A percentile compares a stretch with the other conserved stretches of the same genome.
These are phyloP conservation scores for Tricholoma furcatifolium DNA, from an alignment of 768 basidiomycete genomes.

Conservation along the genomic window DNA sequence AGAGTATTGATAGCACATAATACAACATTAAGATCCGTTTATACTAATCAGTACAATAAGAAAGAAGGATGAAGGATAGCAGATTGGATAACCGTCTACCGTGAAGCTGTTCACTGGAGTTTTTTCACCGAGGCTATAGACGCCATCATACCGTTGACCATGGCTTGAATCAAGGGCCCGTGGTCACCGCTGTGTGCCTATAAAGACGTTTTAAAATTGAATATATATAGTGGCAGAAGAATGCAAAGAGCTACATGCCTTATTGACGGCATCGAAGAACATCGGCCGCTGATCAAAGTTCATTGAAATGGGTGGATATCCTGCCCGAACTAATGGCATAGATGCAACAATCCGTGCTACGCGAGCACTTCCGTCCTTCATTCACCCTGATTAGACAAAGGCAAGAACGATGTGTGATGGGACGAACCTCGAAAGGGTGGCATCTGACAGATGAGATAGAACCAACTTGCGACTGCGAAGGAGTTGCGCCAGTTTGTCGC, in stretches of 20 bases:
- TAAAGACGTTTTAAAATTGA: neutral
- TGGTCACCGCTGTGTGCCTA: neutral
- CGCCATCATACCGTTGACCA: neutral
- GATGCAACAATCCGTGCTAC: constrained; percentile 28
- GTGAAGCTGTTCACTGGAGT: too few relatives aligned
- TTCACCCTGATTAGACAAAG: neutral
- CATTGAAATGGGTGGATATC: constrained; percentile 31
- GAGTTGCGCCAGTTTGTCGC: constrained; percentile 25
- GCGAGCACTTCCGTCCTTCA: constrained; percentile 32
- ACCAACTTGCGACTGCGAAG: constrained; percentile 30
- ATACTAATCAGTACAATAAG: too few relatives aligned
- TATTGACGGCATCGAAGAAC: constrained; percentile 23
- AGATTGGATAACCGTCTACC: too few relatives aligned
- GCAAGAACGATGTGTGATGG: neutral
- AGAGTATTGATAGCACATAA: too few relatives aligned
- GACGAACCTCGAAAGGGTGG: constrained; percentile 30
- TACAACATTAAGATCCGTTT: too few relatives aligned
- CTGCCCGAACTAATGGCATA: constrained; percentile 26
- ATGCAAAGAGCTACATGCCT: constrained; percentile 11
- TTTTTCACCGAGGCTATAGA: neutral
- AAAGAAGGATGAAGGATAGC: too few relatives aligned
- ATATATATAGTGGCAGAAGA: neutral
- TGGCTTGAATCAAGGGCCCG: neutral
- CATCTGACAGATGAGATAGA: constrained; percentile 25
- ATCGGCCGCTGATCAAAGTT: constrained; percentile 16